Evolutionary conservation across 306 rosid genomes (phyloP), one percentile per base, ranked within the genome.

Genomic region (Ormosia semicastrata): DNA sequence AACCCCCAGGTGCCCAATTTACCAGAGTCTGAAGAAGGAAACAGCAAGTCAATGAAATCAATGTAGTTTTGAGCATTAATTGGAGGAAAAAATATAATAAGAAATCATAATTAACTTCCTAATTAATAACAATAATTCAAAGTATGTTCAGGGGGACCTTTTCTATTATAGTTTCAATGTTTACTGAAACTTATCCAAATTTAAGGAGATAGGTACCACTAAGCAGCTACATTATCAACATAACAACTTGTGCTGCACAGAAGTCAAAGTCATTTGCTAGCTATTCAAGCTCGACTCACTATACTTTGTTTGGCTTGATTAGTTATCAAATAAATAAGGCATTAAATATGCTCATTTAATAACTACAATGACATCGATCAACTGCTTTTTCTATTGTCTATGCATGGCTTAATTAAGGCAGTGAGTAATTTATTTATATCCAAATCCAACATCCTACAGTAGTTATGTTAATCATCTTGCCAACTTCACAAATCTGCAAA

Each of bases 1-100:
- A 95, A 46, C 98, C 98, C 43, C 98, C 94, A n/a, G 97, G 88
- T 14, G 92, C 92, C 82, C 93, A 87, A 89, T 93, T 95, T 77
- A 91, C 86, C 13, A 95, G 88, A 46, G 98, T 95, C 98, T 95
- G 84, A 67, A 47, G 69, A 89, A 86, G 60, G 57, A 78, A 82
- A 86, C 41, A 75, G 44, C 81, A 76, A 36, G 78, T 75, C 60
- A 83, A 44, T 39, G 36, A 11, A 58, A 71, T 67, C 58, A 72
- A 62, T 32, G 76, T 37, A 74, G 65, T 72, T 67, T 62, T 34
- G 40, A 78, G 70, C 4, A 80, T n/a, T 63, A 71, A 73, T 13
- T 58, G 32, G 71, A 56, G 65, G 46, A n/a, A 58, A 79, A 33
- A 30, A 63, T 34, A 77, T 29, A 44, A 53, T 30, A 66, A 53